These are phyloP conservation scores for Plasmodium inui DNA, from an alignment of 169 alveolate genomes.

Conservation along the genomic window DNA sequence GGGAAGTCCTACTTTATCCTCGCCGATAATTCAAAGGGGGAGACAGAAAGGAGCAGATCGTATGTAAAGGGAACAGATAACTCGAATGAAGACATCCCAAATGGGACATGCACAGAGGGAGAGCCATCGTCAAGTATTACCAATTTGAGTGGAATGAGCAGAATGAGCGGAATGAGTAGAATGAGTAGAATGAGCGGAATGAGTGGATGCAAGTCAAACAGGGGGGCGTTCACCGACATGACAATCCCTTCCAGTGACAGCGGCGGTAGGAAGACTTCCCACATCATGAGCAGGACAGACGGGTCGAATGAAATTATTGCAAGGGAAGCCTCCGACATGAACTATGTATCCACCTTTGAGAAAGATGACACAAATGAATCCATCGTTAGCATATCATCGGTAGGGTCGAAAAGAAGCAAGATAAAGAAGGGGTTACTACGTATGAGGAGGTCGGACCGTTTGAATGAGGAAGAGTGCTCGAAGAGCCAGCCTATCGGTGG, in stretches of 20 bases:
- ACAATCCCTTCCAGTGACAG: not conserved
- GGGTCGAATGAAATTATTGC: not conserved
- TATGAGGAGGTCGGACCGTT: not conserved
- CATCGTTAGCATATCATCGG: not conserved
- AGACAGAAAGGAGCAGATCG: not conserved
- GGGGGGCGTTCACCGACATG: not conserved
- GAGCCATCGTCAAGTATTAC: not conserved
- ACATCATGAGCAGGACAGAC: not conserved
- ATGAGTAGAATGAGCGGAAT: not conserved
- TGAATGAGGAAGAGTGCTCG: not conserved
- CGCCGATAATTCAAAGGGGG: not conserved
- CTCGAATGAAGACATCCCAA: not conserved
- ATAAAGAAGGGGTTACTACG: not conserved
- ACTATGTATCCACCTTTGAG: not conserved
- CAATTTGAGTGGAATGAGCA: not conserved
- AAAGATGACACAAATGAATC: not conserved
- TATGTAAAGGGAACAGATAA: too few species aligned
- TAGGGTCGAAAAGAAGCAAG: not conserved
- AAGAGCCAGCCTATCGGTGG: not conserved
- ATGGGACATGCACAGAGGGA: not conserved
- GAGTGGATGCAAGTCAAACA: not conserved
- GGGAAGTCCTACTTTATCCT: not conserved
- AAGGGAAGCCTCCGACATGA: not conserved
- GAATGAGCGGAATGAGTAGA: not conserved
- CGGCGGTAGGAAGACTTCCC: not conserved